Base-by-base conservation (phyloP, 179 eudicot genomes). In the Vitellaria paradoxa region DNA sequence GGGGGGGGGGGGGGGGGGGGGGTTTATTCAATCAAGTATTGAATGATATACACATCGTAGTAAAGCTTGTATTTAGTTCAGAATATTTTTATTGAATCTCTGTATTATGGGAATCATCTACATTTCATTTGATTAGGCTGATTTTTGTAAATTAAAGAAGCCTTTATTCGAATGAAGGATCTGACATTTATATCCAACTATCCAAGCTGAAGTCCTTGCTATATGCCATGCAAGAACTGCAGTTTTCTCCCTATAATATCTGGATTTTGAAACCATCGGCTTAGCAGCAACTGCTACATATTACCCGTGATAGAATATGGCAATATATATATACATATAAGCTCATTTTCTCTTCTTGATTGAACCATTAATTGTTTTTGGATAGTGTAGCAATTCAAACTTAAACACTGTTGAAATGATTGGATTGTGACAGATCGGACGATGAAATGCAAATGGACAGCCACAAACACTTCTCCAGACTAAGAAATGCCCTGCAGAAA, bases 361-460 rank as follows among this genome's bases (percentile, higher is more conserved):
- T 30, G 49, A 1, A 7, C 63, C 15, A 4, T 53, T 30, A 30
- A 45, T n/a, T 50, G 55, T 50, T 70, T 69, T 69, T 49, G 45
- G 5, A 30, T 30, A 0, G 37, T 30, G 37, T 5, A 13, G 62
- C 62, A 9, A 18, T 18, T 13, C 62, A 1, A 5, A 18, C 13
- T 57, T 45, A 13, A 24, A 8, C 12, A n/a, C 50, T 3, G 20
- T 52, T n/a, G 37, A 49, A 52, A 65, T 13, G 4, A 11, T 53
- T 11, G 13, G 23, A 62, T 24, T 82, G 30, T n/a, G 18, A 66
- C 86, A 85, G 86, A 78, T 73, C 60, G 40, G 77, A 81, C 10
- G 80, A 78, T 17, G 86, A 85, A 70, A 68, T 80, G 77, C 72
- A 68, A 62, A 80, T 80, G 79, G 67, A 55, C 59, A 80, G 50